phyloP scores from a whole-genome alignment of 2,329 filamentous ascomycete genomes.

The Fusarium globosum region DNA sequence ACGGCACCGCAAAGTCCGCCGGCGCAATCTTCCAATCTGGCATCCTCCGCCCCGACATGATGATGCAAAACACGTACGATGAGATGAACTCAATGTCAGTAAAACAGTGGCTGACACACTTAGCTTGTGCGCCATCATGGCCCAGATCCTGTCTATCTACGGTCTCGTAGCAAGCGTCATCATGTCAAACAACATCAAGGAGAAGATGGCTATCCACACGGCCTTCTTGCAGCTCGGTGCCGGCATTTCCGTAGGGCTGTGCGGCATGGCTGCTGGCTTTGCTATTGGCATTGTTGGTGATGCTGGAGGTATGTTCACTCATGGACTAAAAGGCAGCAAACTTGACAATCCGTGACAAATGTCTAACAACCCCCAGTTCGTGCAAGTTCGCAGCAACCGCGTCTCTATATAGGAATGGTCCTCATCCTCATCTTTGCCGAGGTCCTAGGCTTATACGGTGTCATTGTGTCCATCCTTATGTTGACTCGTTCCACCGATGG shows the following conservation, averaged over 20 bases:
- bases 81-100: not conserved
- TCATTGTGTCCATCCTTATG: conserved; percentile 62
- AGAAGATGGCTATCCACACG: conserved; percentile 57
- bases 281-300: conserved; percentile 61
- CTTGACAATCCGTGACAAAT: not conserved
- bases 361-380: conserved; percentile 49
- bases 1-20: conserved; percentile 57
- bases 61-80: conserved; percentile 56
- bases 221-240: conserved; percentile 58
- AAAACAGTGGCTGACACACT: conserved; percentile 13
- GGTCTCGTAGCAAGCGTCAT: conserved; percentile 59
- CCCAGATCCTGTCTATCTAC: conserved; percentile 61
- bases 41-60: conserved; percentile 56
- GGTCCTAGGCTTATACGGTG: conserved; percentile 58
- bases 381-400: conserved; percentile 59
- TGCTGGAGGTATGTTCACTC: conserved; percentile 50
- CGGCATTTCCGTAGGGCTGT: conserved; percentile 57
- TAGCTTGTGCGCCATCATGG: conserved; percentile 58
- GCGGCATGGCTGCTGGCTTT: conserved; percentile 59
- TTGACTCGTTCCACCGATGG: conserved; percentile 55
- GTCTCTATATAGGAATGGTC: conserved; percentile 60
- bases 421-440: conserved; percentile 61
- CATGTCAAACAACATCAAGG: conserved; percentile 54
- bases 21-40: conserved; percentile 58
- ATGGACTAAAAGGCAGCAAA: not conserved